Conservation (phyloP, 805 yeast species). For the Candida tallmaniae region DNA sequence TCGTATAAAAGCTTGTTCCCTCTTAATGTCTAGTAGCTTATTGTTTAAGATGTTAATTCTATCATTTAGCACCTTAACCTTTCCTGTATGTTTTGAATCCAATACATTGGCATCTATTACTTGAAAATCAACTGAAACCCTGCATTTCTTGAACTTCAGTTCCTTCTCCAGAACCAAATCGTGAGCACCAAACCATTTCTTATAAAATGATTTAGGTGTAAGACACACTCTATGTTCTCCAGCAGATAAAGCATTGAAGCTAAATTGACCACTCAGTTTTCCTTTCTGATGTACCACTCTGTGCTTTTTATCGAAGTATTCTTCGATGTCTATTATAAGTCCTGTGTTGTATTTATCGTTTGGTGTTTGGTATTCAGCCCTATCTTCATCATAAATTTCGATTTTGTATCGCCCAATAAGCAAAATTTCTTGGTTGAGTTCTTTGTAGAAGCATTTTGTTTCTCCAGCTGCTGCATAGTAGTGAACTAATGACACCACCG, state of each 20-base stretch:
- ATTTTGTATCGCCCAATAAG: constrained; percentile 47
- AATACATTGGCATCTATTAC: constrained; percentile 17
- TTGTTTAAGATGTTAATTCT: constrained; percentile 54
- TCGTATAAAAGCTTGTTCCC: constrained; percentile 52
- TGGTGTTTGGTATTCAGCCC: constrained; percentile 28
- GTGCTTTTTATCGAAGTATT: constrained; percentile 26
- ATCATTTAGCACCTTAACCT: constrained; percentile 47
- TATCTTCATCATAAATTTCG: constrained; percentile 38
- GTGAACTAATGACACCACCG: constrained; percentile 25
- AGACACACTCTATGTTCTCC: constrained; percentile 25
- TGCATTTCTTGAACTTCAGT: constrained; percentile 17
- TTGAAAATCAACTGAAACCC: constrained; percentile 18
- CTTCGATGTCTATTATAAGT: constrained; percentile 40
- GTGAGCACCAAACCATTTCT: constrained; percentile 13
- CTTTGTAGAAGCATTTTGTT: constrained; percentile 53
- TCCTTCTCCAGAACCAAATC: constrained; percentile 14
- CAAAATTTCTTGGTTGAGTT: constrained; percentile 45
- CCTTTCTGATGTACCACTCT: constrained; percentile 24
- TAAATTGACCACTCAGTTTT: constrained; percentile 20
- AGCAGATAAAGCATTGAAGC: constrained; percentile 20
- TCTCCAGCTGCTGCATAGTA: constrained; percentile 50
- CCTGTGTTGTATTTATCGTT: constrained; percentile 25
- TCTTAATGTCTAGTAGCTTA: constrained; percentile 53
- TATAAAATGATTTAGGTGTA: constrained; percentile 20
- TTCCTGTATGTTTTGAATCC: constrained; percentile 41